phyloP scores from a whole-genome alignment of 2,329 filamentous ascomycete genomes.

The Ophiocordyceps sinensis region DNA sequence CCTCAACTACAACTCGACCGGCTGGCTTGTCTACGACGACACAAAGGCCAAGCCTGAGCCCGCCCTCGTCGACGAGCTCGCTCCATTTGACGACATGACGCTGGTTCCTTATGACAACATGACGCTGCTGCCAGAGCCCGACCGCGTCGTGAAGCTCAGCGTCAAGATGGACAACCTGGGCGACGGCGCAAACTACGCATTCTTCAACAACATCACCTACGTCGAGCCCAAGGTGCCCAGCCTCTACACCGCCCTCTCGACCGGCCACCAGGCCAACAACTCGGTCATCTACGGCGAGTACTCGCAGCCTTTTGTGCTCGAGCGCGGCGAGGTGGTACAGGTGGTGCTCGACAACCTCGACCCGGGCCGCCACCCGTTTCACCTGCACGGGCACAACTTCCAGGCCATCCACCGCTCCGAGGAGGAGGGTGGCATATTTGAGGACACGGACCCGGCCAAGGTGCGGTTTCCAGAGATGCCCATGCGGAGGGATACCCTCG shows the following conservation, averaged over 20 bases:
- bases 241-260: slow-evolving; percentile 59
- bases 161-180: slow-evolving; percentile 48
- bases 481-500: slow-evolving; percentile 54
- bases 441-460: slow-evolving; percentile 27
- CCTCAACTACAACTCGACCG: slow-evolving; percentile 54
- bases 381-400: slow-evolving; percentile 65
- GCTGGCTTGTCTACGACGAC: slow-evolving; percentile 47
- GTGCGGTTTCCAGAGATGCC: slow-evolving; percentile 36
- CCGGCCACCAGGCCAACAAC: slow-evolving; percentile 43
- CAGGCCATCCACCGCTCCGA: slow-evolving; percentile 48
- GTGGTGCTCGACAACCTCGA: slow-evolving; percentile 68
- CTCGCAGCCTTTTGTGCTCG: slow-evolving; percentile 53
- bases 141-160: slow-evolving; percentile 47
- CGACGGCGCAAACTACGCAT: slow-evolving; percentile 46
- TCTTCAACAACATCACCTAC: slow-evolving; percentile 70
- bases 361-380: slow-evolving; percentile 57
- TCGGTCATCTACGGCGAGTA: slow-evolving; percentile 49
- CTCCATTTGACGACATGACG: slow-evolving; percentile 59
- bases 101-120: slow-evolving; percentile 56
- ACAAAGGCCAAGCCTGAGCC: slow-evolving; percentile 32
- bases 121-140: slow-evolving; percentile 43
- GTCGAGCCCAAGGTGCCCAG: slow-evolving; percentile 61
- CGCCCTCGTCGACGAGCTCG: slow-evolving; percentile 42
- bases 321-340: slow-evolving; percentile 54
- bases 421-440: slow-evolving; percentile 43